Percentiles rank a stretch among this genome's conserved stretches.
phyloP scores from a whole-genome alignment of 139 green algal species.

The Chlamydomonas sp. region DNA sequence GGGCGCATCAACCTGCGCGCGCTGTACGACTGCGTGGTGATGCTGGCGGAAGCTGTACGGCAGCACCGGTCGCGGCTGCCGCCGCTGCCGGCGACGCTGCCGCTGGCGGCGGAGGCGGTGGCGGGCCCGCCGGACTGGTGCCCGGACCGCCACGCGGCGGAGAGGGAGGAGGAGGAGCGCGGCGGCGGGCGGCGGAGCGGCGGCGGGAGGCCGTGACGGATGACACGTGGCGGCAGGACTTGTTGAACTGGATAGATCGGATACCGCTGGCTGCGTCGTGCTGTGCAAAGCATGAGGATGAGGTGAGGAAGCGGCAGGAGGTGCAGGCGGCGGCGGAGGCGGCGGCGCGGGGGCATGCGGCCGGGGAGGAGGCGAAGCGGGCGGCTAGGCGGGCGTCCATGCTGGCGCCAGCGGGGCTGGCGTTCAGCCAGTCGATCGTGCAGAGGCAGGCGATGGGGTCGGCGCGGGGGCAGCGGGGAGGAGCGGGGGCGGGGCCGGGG shows the following conservation, averaged over 20 bases:
- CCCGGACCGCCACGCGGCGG: neutral
- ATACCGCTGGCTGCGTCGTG: constrained; percentile 31
- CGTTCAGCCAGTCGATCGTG: too few species aligned
- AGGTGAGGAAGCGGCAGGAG: too few species aligned
- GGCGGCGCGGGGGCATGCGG: too few species aligned
- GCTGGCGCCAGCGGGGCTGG: too few species aligned
- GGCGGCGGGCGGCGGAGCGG: neutral
- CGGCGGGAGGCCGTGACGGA: neutral
- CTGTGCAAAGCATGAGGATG: neutral
- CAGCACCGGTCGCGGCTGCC: constrained; percentile 10
- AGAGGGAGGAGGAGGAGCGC: neutral
- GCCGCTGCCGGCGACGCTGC: neutral
- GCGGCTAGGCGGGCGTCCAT: too few species aligned
- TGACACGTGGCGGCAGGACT: constrained; percentile 20
- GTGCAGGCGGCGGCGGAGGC: too few species aligned
- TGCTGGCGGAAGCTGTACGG: constrained; percentile 1
- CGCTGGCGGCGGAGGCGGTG: neutral
- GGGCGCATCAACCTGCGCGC: constrained; percentile 30
- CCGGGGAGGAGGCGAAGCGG: too few species aligned
- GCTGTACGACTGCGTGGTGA: neutral
- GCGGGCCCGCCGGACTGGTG: constrained; percentile 20
- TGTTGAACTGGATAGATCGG: constrained; percentile 11
- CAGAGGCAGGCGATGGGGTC: too few species aligned
- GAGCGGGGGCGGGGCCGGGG: too few species aligned
- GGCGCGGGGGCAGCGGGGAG: too few species aligned